phyloP scores from a whole-genome alignment of 2,329 filamentous ascomycete genomes.

The Dichotomopilus funicola region DNA sequence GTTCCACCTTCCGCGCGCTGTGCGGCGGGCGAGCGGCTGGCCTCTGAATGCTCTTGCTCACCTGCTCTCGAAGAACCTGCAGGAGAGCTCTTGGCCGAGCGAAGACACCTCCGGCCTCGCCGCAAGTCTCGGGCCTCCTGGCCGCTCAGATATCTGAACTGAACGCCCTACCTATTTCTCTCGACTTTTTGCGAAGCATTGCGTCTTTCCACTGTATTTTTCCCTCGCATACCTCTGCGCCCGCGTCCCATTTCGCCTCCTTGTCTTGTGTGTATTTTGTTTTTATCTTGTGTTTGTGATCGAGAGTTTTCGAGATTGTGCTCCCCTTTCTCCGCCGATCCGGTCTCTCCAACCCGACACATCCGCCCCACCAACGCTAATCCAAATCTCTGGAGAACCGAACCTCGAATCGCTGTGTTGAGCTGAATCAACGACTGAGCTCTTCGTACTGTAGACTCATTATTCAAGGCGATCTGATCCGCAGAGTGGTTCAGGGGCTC shows the following conservation, averaged over 20 bases:
- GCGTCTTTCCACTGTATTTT: background rate
- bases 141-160: too few species aligned
- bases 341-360: background rate
- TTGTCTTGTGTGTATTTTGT: background rate
- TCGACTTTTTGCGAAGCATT: too few species aligned
- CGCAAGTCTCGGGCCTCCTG: background rate
- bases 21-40: background rate
- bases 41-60: conserved; percentile 2
- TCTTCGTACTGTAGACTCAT: background rate
- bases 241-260: background rate
- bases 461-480: background rate
- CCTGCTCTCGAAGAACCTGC: background rate
- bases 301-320: background rate
- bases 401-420: background rate
- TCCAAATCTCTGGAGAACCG: conserved; percentile 1
- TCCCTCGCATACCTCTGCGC: background rate
- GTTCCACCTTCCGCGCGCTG: conserved; percentile 1
- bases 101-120: background rate
- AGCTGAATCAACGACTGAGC: background rate
- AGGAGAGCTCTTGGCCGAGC: background rate
- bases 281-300: background rate
- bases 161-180: too few species aligned
- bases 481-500: background rate
- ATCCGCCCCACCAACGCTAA: conserved; percentile 1
- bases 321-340: background rate